Percentiles rank a stretch among this genome's conserved stretches.
Conservation (phyloP, 2,329 filamentous ascomycete species). For the Didymella arachidicola region DNA sequence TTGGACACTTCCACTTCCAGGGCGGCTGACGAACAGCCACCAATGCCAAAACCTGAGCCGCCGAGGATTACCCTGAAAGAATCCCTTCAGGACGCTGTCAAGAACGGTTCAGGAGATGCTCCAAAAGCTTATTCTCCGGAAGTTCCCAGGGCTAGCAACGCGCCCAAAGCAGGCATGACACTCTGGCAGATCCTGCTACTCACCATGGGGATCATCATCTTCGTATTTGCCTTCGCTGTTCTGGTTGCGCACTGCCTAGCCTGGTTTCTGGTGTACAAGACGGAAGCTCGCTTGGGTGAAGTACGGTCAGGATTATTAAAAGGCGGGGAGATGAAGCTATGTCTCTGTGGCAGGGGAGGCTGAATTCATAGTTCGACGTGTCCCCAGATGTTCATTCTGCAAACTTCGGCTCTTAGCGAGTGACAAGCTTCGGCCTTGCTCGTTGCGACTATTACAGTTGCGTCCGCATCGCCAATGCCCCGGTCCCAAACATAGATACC, state of each 20-base stretch:
- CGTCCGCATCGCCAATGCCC: background rate
- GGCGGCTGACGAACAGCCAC: background rate
- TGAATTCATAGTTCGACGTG: background rate
- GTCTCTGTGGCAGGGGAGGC: constrained; percentile 33
- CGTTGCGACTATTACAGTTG: background rate
- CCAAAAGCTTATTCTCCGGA: background rate
- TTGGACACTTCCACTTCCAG: background rate
- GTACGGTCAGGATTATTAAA: constrained; percentile 32
- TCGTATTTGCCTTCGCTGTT: constrained; percentile 31
- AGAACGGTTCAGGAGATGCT: background rate
- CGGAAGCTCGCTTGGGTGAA: constrained; percentile 37
- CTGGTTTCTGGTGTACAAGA: constrained; percentile 43
- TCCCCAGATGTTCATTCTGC: background rate
- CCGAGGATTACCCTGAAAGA: background rate
- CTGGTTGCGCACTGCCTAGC: constrained; percentile 39
- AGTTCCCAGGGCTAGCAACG: background rate
- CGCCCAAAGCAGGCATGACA: background rate
- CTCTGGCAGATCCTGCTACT: constrained; percentile 9
- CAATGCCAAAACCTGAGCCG: background rate
- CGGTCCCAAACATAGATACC: constrained; percentile 2
- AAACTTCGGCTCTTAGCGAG: no score
- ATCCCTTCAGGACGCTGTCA: background rate
- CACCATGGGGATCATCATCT: constrained; percentile 23
- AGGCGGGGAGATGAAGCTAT: constrained; percentile 44
- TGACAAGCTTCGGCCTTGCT: background rate